A percentile compares a stretch with the other conserved stretches of the same genome.
Evolutionary conservation across 495 filamentous ascomycete species (phyloP).

Genomic region (Physcia stellaris): DNA sequence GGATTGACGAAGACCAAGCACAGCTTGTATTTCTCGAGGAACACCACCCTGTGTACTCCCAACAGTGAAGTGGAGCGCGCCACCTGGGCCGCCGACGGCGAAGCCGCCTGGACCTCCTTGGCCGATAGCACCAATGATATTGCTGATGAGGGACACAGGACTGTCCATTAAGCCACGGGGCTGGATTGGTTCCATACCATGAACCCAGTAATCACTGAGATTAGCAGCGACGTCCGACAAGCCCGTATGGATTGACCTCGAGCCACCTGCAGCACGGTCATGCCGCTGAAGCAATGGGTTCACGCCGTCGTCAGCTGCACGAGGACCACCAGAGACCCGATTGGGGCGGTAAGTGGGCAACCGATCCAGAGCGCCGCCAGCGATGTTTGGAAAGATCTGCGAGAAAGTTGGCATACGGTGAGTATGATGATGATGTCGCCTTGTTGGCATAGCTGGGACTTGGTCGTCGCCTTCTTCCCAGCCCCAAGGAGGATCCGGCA

Average conservation of each 20-base stretch:
- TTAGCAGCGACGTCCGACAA: conserved; percentile 8
- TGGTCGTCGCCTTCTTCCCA: conserved; percentile 39
- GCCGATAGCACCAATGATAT: conserved; percentile 44
- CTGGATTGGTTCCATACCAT: conserved; percentile 36
- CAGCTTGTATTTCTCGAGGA: conserved; percentile 41
- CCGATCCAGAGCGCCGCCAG: conserved; percentile 17
- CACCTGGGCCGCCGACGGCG: conserved; percentile 42
- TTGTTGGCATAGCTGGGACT: conserved; percentile 22
- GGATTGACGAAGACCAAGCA: conserved; percentile 37
- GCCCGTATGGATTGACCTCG: conserved; percentile 2
- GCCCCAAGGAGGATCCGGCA: conserved; percentile 33
- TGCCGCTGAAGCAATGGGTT: conserved; percentile 55
- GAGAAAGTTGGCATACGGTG: conserved; percentile 14
- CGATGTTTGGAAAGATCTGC: conserved; percentile 21
- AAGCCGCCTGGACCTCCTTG: conserved; percentile 36
- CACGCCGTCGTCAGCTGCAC: conserved; percentile 57
- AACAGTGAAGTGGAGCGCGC: conserved; percentile 39
- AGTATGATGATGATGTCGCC: conserved; percentile 34
- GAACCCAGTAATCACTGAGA: conserved; percentile 45
- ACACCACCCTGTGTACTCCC: conserved; percentile 31
- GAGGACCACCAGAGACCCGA: conserved; percentile 31
- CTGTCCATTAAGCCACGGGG: conserved; percentile 36
- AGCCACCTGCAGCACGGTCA: conserved; percentile 21
- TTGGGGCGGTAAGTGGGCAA: conserved; percentile 37
- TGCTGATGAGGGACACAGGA: conserved; percentile 48